Conservation (phyloP, 2,329 filamentous ascomycete genomes). For the Neopestalotiopsis sp. region DNA sequence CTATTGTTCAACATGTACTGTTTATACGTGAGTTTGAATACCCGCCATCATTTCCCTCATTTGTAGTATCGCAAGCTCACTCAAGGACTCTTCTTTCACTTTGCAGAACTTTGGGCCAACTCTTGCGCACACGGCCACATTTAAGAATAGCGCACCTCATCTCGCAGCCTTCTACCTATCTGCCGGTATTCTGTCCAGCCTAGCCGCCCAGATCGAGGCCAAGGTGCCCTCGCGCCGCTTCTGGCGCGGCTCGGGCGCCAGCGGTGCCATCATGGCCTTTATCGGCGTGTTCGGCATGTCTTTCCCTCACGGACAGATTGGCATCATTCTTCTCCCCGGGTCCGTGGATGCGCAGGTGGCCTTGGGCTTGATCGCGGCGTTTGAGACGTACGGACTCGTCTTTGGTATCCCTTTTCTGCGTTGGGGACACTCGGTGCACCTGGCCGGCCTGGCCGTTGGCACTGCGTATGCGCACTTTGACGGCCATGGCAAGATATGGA, state of each 20-base stretch:
- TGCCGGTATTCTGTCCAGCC: slow-evolving; percentile 28
- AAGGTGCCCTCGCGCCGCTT: slow-evolving; percentile 23
- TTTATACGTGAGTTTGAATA: slow-evolving; percentile 18
- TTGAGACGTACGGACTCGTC: slow-evolving; percentile 31
- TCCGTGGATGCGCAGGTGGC: slow-evolving; percentile 19
- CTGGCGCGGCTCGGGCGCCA: slow-evolving; percentile 23
- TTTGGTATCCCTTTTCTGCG: slow-evolving; percentile 22
- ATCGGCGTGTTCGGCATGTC: slow-evolving; percentile 26
- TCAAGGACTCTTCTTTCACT: not conserved
- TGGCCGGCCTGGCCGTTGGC: slow-evolving; percentile 30
- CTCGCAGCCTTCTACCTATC: slow-evolving; percentile 35
- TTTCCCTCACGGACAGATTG: slow-evolving; percentile 24
- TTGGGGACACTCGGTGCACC: slow-evolving; percentile 28
- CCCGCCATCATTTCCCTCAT: too few species aligned
- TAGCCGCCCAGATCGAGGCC: slow-evolving; percentile 28
- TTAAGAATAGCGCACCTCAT: slow-evolving; percentile 26
- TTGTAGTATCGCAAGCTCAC: not conserved
- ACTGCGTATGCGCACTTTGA: slow-evolving; percentile 28
- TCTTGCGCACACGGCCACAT: slow-evolving; percentile 20
- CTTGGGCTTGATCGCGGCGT: slow-evolving; percentile 22
- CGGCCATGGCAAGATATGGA: slow-evolving; percentile 29
- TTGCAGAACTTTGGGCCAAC: slow-evolving; percentile 19
- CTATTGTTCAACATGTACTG: slow-evolving; percentile 28
- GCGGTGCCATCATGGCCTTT: slow-evolving; percentile 32
- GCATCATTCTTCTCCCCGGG: slow-evolving; percentile 28